phyloP scores from a whole-genome alignment of 1,284 basidiomycete species.

The Cryptococcus amylolentus region DNA sequence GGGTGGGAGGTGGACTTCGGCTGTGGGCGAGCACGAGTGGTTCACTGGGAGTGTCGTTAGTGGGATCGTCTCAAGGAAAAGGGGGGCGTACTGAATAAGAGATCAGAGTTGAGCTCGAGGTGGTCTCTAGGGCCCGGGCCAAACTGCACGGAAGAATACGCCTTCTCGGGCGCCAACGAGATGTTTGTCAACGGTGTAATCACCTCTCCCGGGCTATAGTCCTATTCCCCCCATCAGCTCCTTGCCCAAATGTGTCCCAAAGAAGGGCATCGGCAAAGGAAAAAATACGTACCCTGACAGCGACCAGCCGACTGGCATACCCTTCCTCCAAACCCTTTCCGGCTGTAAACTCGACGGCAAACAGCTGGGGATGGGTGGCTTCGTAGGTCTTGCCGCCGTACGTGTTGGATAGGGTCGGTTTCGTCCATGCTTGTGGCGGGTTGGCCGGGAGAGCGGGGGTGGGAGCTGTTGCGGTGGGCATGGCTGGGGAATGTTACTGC shows the following conservation, averaged over 20 bases:
- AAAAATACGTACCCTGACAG: slow-evolving; percentile 33
- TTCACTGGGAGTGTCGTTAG: slow-evolving; percentile 51
- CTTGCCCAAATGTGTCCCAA: background rate
- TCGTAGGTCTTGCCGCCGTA: slow-evolving; percentile 39
- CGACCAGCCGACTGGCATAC: slow-evolving; percentile 41
- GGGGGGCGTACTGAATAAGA: slow-evolving; percentile 55
- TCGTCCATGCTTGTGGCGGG: slow-evolving; percentile 23
- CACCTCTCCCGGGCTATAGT: slow-evolving; percentile 20
- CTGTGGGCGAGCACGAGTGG: slow-evolving; percentile 64
- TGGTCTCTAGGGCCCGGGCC: slow-evolving; percentile 55
- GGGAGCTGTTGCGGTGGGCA: slow-evolving; percentile 25
- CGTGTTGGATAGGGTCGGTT: slow-evolving; percentile 39
- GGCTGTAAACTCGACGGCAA: slow-evolving; percentile 40
- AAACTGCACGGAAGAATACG: slow-evolving; percentile 50
- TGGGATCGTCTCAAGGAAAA: background rate
- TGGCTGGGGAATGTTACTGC: slow-evolving; percentile 1
- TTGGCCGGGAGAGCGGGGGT: slow-evolving; percentile 20
- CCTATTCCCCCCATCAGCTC: background rate
- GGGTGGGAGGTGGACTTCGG: slow-evolving; percentile 57
- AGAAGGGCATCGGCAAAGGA: background rate
- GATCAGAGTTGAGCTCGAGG: slow-evolving; percentile 62
- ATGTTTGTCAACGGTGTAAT: slow-evolving; percentile 39
- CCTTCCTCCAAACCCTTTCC: slow-evolving; percentile 26
- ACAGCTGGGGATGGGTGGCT: slow-evolving; percentile 41
- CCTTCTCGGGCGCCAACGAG: slow-evolving; percentile 41